Conservation (phyloP, 83 land plant genomes). For the Picea abies region DNA sequence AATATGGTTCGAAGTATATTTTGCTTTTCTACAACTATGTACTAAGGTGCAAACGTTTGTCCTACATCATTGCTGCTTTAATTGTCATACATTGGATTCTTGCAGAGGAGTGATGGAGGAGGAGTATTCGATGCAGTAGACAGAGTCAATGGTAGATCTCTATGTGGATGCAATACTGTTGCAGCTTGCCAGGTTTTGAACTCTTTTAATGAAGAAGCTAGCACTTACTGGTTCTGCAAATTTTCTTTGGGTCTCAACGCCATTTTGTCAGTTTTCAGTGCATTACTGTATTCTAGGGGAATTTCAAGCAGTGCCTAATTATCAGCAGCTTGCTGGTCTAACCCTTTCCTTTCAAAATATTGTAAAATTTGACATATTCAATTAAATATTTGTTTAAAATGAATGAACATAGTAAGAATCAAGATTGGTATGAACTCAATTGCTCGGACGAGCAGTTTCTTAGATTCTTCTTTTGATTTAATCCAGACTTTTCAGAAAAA, state of each 20-base stretch:
- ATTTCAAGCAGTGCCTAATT: background rate
- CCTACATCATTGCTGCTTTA: background rate
- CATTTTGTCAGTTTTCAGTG: too few relatives aligned
- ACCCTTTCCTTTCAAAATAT: background rate
- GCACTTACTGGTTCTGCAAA: background rate
- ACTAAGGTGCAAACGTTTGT: background rate
- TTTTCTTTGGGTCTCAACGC: background rate
- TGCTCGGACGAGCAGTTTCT: too few relatives aligned
- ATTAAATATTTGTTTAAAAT: too few relatives aligned
- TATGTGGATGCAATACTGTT: constrained; percentile 64
- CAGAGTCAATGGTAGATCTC: constrained; percentile 61
- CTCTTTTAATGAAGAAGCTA: background rate
- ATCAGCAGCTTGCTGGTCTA: too few relatives aligned
- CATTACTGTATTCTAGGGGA: background rate
- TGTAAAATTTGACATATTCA: too few relatives aligned
- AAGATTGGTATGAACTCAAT: too few relatives aligned
- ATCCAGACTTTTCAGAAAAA: background rate
- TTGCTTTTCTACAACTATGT: background rate
- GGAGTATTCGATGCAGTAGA: constrained; percentile 69
- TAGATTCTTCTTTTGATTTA: too few relatives aligned
- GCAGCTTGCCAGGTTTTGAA: constrained; percentile 63
- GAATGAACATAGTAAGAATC: too few relatives aligned
- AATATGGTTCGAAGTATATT: background rate
- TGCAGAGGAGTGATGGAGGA: constrained; percentile 80
- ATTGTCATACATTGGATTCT: background rate